phyloP scores from a whole-genome alignment of 139 green algal genomes.

The Picochlorum costavermella region DNA sequence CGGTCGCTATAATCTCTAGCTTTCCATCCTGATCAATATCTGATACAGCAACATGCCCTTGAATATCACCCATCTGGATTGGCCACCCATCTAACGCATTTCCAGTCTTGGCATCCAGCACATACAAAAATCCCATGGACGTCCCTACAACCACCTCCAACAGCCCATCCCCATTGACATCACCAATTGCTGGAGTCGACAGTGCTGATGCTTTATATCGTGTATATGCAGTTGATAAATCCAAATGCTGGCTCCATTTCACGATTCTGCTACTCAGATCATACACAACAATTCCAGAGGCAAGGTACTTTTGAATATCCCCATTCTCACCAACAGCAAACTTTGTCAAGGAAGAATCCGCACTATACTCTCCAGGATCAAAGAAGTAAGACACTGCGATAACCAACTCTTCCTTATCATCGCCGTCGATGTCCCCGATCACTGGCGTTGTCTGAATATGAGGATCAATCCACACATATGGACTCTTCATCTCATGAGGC shows the following conservation, averaged over 20 bases:
- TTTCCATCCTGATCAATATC: conserved; percentile 88
- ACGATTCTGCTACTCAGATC: conserved; percentile 59
- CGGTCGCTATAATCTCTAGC: conserved; percentile 79
- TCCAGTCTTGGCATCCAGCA: conserved; percentile 61
- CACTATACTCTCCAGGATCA: conserved; percentile 59
- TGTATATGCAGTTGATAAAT: conserved; percentile 83
- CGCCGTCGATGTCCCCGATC: conserved; percentile 88
- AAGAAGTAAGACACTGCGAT: conserved; percentile 85
- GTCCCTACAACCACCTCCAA: conserved; percentile 92
- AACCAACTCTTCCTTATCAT: conserved; percentile 86
- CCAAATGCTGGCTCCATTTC: conserved; percentile 85
- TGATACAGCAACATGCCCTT: conserved; percentile 77
- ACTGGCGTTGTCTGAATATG: conserved; percentile 83
- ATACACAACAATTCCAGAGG: conserved; percentile 73
- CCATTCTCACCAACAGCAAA: conserved; percentile 48
- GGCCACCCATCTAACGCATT: conserved; percentile 61
- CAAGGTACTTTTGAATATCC: conserved; percentile 67
- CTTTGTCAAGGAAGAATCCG: not conserved
- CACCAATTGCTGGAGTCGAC: conserved; percentile 67
- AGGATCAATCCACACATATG: conserved; percentile 68
- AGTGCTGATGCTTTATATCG: conserved; percentile 75
- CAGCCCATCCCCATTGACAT: conserved; percentile 76
- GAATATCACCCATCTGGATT: conserved; percentile 88
- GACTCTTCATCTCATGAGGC: not conserved
- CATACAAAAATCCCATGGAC: conserved; percentile 88